Evolutionary conservation across 2,329 filamentous ascomycete genomes (phyloP).

Genomic region (Alternaria hordeiaustralica): DNA sequence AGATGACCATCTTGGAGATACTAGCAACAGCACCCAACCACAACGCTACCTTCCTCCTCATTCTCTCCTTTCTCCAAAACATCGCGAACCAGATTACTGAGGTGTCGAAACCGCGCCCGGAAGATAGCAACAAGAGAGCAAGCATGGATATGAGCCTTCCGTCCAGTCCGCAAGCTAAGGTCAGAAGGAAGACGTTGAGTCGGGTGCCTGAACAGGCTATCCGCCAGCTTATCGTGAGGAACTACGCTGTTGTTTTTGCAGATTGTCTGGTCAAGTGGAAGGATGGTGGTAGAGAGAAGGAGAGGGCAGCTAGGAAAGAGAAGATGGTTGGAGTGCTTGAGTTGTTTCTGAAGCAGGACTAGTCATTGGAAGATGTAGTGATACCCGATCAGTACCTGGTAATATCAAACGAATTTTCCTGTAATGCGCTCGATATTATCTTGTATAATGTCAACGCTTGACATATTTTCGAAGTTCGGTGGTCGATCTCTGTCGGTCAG

Average conservation of each 20-base stretch:
- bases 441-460: not conserved
- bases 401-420: not conserved
- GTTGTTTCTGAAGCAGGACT: constrained; percentile 62
- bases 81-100: constrained; percentile 62
- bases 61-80: constrained; percentile 76
- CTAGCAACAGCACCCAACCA: constrained; percentile 73
- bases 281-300: constrained; percentile 58
- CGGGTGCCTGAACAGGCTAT: constrained; percentile 60
- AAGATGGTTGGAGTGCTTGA: constrained; percentile 72
- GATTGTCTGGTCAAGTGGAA: constrained; percentile 65
- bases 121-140: constrained; percentile 27
- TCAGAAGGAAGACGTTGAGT: constrained; percentile 48
- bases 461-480: not conserved
- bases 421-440: not conserved
- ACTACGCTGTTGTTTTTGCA: constrained; percentile 70
- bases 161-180: constrained; percentile 44
- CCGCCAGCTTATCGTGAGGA: constrained; percentile 65
- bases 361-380: not conserved
- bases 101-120: constrained; percentile 27
- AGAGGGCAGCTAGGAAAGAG: constrained; percentile 66
- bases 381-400: not conserved
- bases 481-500: constrained; percentile 2
- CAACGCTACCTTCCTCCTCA: constrained; percentile 87
- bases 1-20: constrained; percentile 72
- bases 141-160: constrained; percentile 34